Evolutionary conservation across 1,284 basidiomycete genomes (phyloP).

Genomic region (Fistulinella cinereoalba): DNA sequence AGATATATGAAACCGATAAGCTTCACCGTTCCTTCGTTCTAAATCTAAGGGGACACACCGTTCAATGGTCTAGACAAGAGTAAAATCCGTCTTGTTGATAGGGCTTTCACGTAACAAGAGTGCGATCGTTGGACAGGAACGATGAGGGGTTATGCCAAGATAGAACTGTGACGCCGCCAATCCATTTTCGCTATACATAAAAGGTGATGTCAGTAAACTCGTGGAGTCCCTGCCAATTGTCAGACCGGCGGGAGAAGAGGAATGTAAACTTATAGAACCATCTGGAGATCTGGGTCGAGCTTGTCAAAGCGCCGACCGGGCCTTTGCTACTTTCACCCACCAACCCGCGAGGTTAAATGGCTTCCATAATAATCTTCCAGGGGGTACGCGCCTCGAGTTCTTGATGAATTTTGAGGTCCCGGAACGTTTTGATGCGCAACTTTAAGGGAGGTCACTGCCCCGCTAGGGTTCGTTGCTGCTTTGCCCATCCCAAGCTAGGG

Average conservation of each 20-base stretch:
- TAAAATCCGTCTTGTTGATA: slow-evolving; percentile 14
- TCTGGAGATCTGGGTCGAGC: slow-evolving; percentile 22
- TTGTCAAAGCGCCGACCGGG: slow-evolving; percentile 11
- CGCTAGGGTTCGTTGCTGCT: slow-evolving; percentile 1
- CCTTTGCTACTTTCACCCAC: too few species aligned
- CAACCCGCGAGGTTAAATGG: slow-evolving; percentile 3
- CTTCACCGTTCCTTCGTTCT: slow-evolving; percentile 22
- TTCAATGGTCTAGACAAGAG: slow-evolving; percentile 14
- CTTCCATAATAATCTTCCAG: slow-evolving; percentile 30
- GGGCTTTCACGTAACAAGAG: slow-evolving; percentile 22
- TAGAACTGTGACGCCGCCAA: slow-evolving; percentile 26
- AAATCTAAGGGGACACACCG: slow-evolving; percentile 14
- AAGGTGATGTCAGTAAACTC: slow-evolving; percentile 20
- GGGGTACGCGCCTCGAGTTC: slow-evolving; percentile 19
- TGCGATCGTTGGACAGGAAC: slow-evolving; percentile 17
- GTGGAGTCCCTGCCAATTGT: slow-evolving; percentile 20
- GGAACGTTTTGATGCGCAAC: slow-evolving; percentile 9
- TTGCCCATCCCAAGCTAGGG: background rate
- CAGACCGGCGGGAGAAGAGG: slow-evolving; percentile 31
- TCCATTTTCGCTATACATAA: slow-evolving; percentile 20
- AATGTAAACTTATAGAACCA: slow-evolving; percentile 11
- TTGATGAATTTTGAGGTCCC: slow-evolving; percentile 11
- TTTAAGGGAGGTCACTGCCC: slow-evolving; percentile 4
- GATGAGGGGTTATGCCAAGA: slow-evolving; percentile 19
- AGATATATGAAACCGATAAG: slow-evolving; percentile 29